These are phyloP conservation scores for Scheffersomyces segobiensis DNA, from an alignment of 1,139 yeast genomes.

Conservation along the genomic window DNA sequence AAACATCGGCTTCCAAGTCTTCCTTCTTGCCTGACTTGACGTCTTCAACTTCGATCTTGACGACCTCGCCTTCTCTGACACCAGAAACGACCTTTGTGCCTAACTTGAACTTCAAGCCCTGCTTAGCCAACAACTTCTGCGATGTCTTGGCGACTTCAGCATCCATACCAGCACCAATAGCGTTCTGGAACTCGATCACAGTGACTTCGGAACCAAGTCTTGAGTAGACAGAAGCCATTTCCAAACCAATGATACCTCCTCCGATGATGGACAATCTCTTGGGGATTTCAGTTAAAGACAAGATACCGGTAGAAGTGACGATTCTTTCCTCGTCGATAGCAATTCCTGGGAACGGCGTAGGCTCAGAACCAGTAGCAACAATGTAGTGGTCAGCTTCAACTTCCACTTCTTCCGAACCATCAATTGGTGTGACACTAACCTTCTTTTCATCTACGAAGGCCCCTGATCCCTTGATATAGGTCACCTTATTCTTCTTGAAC, in stretches of 20 bases:
- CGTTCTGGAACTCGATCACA: conserved; percentile 83
- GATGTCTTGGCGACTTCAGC: conserved; percentile 88
- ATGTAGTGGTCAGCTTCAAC: conserved; percentile 84
- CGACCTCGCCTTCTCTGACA: conserved; percentile 83
- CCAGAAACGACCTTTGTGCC: conserved; percentile 91
- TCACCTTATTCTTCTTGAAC: conserved; percentile 93
- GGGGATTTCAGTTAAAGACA: conserved; percentile 84
- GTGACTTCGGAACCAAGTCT: conserved; percentile 96
- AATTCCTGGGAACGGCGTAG: conserved; percentile 98
- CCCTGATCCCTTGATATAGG: conserved; percentile 92
- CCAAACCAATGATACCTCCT: conserved; percentile 99
- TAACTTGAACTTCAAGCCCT: conserved; percentile 90
- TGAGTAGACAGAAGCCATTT: conserved; percentile 98
- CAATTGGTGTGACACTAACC: conserved; percentile 80
- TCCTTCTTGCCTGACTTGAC: conserved; percentile 84
- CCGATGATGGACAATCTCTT: conserved; percentile 92
- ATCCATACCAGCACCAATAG: conserved; percentile 97
- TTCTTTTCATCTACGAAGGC: conserved; percentile 81
- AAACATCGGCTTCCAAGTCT: conserved; percentile 82
- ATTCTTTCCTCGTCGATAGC: conserved; percentile 96
- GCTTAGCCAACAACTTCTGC: conserved; percentile 88
- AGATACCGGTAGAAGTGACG: conserved; percentile 93
- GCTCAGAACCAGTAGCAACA: conserved; percentile 98
- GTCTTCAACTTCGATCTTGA: conserved; percentile 85
- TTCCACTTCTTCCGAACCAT: conserved; percentile 66